Conservation (phyloP, 2,329 filamentous ascomycete species). For the Stagonosporopsis cucurbitacearum region DNA sequence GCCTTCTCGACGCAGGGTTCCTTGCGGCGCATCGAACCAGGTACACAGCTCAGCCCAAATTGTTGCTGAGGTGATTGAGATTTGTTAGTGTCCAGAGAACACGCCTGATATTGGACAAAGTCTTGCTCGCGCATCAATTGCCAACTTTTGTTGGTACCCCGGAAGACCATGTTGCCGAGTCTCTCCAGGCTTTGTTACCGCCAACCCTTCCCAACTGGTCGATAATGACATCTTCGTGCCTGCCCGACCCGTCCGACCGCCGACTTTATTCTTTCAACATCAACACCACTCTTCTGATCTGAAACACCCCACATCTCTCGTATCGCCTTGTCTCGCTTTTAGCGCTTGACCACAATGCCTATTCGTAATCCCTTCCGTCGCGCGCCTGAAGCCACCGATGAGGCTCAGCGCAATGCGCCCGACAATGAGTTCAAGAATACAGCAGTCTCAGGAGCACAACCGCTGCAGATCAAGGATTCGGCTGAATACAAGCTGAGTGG, state of each 20-base stretch:
- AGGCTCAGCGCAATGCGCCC: conserved; percentile 39
- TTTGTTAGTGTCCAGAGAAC: conserved; percentile 1
- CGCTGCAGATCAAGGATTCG: conserved; percentile 54
- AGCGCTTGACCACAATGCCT: conserved; percentile 41
- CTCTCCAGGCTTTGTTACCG: conserved; percentile 5
- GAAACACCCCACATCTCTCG: conserved; percentile 25
- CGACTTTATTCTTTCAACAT: conserved; percentile 17
- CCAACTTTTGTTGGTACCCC: neutral
- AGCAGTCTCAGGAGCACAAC: conserved; percentile 47
- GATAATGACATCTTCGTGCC: conserved; percentile 18
- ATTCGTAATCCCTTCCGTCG: conserved; percentile 53
- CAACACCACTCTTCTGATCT: conserved; percentile 26
- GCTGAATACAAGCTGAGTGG: conserved; percentile 62
- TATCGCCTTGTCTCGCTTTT: conserved; percentile 24
- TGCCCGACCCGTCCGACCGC: conserved; percentile 15
- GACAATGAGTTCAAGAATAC: conserved; percentile 45
- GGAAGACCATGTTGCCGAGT: conserved; percentile 17
- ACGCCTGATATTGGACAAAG: conserved; percentile 2
- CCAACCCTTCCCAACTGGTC: conserved; percentile 14
- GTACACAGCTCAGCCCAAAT: conserved; percentile 2
- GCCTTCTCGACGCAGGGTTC: conserved; percentile 38
- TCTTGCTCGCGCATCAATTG: neutral
- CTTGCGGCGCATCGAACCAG: conserved; percentile 2
- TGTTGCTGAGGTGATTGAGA: conserved; percentile 3
- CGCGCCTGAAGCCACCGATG: conserved; percentile 44